phyloP scores from a whole-genome alignment of 2,329 filamentous ascomycete species.

The Cercospora beticola region DNA sequence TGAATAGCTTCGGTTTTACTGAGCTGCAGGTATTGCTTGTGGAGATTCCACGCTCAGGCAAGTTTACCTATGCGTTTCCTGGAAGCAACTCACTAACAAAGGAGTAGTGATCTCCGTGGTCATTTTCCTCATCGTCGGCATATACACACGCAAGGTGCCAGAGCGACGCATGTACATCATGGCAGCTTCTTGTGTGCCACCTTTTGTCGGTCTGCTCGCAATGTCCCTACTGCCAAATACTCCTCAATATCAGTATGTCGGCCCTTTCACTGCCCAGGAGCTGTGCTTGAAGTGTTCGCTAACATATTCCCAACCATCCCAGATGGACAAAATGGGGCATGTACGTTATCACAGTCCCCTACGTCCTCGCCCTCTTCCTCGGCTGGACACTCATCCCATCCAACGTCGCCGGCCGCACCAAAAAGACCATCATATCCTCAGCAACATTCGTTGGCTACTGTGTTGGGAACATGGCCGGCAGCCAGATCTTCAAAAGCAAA shows the following conservation, averaged over 20 bases:
- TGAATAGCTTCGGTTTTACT: conserved; percentile 32
- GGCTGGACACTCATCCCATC: conserved; percentile 44
- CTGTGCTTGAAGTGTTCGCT: neutral
- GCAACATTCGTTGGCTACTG: conserved; percentile 51
- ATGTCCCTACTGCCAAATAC: conserved; percentile 40
- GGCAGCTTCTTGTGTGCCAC: conserved; percentile 34
- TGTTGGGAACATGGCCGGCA: conserved; percentile 51
- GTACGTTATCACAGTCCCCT: conserved; percentile 39
- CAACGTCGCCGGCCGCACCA: conserved; percentile 50
- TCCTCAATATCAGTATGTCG: conserved; percentile 29
- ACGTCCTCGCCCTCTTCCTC: conserved; percentile 37
- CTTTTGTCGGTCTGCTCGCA: conserved; percentile 39
- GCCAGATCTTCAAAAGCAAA: conserved; percentile 47
- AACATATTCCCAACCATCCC: neutral
- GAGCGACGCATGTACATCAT: conserved; percentile 39
- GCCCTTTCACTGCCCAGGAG: too few species aligned
- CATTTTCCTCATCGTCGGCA: conserved; percentile 37
- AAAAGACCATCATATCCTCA: conserved; percentile 48
- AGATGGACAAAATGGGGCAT: conserved; percentile 40
- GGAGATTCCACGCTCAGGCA: conserved; percentile 35
- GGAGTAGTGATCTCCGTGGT: conserved; percentile 32
- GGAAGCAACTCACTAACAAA: neutral
- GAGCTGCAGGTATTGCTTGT: conserved; percentile 39
- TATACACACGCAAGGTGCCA: conserved; percentile 36
- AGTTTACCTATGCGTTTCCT: neutral